These are phyloP conservation scores for Calonectria multiphialidica DNA, from an alignment of 2,329 filamentous ascomycete species.

Conservation along the genomic window DNA sequence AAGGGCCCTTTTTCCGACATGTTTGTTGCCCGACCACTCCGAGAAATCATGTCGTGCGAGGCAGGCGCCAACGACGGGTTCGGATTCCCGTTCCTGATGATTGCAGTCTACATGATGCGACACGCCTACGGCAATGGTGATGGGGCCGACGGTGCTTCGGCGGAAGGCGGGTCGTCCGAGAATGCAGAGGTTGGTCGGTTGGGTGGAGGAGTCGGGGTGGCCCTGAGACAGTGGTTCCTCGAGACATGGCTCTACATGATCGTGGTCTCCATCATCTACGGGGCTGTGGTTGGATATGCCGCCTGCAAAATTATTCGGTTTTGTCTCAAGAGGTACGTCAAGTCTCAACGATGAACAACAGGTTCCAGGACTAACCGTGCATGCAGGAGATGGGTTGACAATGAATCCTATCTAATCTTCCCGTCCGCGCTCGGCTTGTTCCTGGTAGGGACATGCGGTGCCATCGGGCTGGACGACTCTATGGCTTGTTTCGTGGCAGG, in stretches of 20 bases:
- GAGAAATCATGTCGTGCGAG: slow-evolving; percentile 73
- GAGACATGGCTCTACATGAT: slow-evolving; percentile 73
- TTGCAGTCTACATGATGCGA: slow-evolving; percentile 59
- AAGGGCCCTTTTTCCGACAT: slow-evolving; percentile 73
- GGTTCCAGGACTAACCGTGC: neutral
- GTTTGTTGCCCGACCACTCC: slow-evolving; percentile 67
- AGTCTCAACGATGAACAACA: too few species aligned
- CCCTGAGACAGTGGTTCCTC: slow-evolving; percentile 68
- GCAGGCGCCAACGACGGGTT: slow-evolving; percentile 74
- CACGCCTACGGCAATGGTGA: slow-evolving; percentile 51
- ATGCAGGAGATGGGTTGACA: slow-evolving; percentile 64
- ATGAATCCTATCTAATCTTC: slow-evolving; percentile 64
- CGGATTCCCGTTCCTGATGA: slow-evolving; percentile 71
- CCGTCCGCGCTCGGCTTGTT: slow-evolving; percentile 66
- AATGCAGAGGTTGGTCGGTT: slow-evolving; percentile 60
- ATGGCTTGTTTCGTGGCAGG: slow-evolving; percentile 72
- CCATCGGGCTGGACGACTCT: slow-evolving; percentile 69
- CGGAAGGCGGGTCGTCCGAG: neutral
- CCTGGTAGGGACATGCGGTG: slow-evolving; percentile 67
- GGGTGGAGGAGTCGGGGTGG: slow-evolving; percentile 65
- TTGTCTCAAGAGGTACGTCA: slow-evolving; percentile 48
- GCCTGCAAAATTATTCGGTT: slow-evolving; percentile 61
- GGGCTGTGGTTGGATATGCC: slow-evolving; percentile 61
- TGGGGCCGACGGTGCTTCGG: slow-evolving; percentile 29
- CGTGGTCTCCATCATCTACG: slow-evolving; percentile 64